phyloP scores from a whole-genome alignment of 1,284 basidiomycete genomes.

The Rhodotorula sp. region DNA sequence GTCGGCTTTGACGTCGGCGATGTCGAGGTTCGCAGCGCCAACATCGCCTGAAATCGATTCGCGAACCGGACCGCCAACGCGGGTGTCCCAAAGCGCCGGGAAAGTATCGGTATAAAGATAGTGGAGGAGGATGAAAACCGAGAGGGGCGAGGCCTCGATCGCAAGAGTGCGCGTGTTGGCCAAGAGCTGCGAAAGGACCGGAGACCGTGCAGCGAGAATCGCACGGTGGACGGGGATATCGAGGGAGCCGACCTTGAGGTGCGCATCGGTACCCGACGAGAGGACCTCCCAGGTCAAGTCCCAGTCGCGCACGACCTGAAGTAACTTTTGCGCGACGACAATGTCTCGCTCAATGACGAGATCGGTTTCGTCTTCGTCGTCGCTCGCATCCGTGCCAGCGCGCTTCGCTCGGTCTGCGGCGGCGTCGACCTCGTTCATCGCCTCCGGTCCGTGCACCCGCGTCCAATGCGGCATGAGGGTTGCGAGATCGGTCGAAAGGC shows the following conservation, averaged over 20 bases:
- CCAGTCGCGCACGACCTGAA: constrained; percentile 51
- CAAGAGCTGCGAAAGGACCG: constrained; percentile 53
- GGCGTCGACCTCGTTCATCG: neutral
- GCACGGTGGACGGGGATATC: constrained; percentile 65
- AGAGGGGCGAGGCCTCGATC: constrained; percentile 60
- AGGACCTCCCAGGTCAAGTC: constrained; percentile 34
- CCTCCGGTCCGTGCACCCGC: constrained; percentile 28
- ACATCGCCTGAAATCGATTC: constrained; percentile 41
- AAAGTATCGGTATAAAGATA: constrained; percentile 87
- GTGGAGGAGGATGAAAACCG: constrained; percentile 72
- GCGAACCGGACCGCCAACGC: constrained; percentile 60
- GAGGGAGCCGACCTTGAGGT: constrained; percentile 53
- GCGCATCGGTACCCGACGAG: constrained; percentile 62
- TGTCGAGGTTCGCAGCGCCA: constrained; percentile 11
- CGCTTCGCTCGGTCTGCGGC: neutral
- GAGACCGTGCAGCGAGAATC: constrained; percentile 64
- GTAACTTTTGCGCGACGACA: constrained; percentile 52
- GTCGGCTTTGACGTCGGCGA: constrained; percentile 23
- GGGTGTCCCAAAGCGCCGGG: constrained; percentile 78
- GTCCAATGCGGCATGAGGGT: constrained; percentile 60
- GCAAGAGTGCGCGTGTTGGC: constrained; percentile 19
- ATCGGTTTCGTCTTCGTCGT: constrained; percentile 44
- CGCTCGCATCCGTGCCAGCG: constrained; percentile 34
- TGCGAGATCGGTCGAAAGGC: constrained; percentile 67
- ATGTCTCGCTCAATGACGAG: constrained; percentile 54